Evolutionary conservation across 2,329 filamentous ascomycete genomes (phyloP), one percentile per base, ranked within the genome.

Genomic region (Atkinsonella hypoxylon): DNA sequence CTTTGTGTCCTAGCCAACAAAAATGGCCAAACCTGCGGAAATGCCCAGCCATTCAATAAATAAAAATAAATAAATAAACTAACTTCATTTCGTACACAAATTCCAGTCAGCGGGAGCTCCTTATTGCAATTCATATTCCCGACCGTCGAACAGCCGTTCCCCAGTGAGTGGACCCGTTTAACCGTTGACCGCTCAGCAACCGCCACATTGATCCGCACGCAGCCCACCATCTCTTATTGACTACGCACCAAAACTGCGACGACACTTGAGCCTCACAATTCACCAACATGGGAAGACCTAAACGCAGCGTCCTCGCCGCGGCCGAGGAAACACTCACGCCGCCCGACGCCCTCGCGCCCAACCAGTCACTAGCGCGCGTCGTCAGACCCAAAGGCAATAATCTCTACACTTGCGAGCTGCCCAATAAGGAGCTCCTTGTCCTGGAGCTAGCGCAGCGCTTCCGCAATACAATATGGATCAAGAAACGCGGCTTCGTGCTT

Each of bases 401-500:
- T 66, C 75, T 95, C 41, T 97, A 95, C 73, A 78, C 79, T 42
- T 88, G 91, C 62, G 76, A 83, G 62, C 72, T 90, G 31, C 82
- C 90, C 22, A 75, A 76, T 58, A 77, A 78, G 52, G 78, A 81
- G 60, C 70, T 76, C 7, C 67, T 91, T 39, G 71, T 94, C 17
- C 83, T 89, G 20, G 89, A 96, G 72, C 79, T 98, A 18, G 85
- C 87, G 10, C 74, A 88, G 26, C 82, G 83, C 40, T 96, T 97
- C 64, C 86, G 91, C 54, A 93, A 88, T 56, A 93, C 88, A 2
- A 88, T 97, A 56, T 97, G 89, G 87, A 86, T 97, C 65, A 90
- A 87, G 67, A 82, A 89, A 17, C 87, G 89, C 31, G 88, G 89
- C 0, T 97, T 84, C 66, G 89, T 96, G 31, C 70, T 97, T 11